These are phyloP conservation scores for Amaranthus tricolor DNA, from an alignment of 179 eudicot genomes.

Conservation along the genomic window DNA sequence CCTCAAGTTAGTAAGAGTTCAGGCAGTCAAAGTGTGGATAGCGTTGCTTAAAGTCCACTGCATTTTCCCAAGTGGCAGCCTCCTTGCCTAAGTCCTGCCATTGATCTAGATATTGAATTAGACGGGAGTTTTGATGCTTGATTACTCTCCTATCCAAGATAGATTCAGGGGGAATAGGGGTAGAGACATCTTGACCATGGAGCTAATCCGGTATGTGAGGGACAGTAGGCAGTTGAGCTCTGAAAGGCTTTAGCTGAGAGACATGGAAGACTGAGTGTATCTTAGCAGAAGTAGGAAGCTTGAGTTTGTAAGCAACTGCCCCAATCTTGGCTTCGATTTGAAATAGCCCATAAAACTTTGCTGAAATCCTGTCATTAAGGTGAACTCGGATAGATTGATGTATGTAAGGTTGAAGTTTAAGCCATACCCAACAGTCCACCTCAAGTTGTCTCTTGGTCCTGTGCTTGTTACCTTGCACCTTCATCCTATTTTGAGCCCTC, in stretches of 20 bases:
- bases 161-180: too few relatives aligned
- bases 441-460: not conserved
- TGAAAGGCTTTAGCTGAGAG: not conserved
- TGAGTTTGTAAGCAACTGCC: not conserved
- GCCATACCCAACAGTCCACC: not conserved
- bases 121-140: too few relatives aligned
- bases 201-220: not conserved
- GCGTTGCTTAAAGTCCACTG: too few relatives aligned
- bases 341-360: not conserved
- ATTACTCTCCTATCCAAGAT: too few relatives aligned
- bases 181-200: not conserved
- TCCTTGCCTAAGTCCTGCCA: too few relatives aligned
- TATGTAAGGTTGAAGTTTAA: not conserved
- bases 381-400: not conserved
- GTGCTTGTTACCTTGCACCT: not conserved
- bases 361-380: not conserved
- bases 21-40: too few relatives aligned
- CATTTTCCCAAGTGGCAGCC: too few relatives aligned
- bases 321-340: not conserved
- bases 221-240: not conserved
- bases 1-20: too few relatives aligned
- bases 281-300: not conserved
- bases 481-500: conserved; percentile 8
- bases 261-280: conserved; percentile 11
- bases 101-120: too few relatives aligned